These are phyloP conservation scores for Peniophora sp. DNA, from an alignment of 1,284 basidiomycete genomes.

Conservation along the genomic window DNA sequence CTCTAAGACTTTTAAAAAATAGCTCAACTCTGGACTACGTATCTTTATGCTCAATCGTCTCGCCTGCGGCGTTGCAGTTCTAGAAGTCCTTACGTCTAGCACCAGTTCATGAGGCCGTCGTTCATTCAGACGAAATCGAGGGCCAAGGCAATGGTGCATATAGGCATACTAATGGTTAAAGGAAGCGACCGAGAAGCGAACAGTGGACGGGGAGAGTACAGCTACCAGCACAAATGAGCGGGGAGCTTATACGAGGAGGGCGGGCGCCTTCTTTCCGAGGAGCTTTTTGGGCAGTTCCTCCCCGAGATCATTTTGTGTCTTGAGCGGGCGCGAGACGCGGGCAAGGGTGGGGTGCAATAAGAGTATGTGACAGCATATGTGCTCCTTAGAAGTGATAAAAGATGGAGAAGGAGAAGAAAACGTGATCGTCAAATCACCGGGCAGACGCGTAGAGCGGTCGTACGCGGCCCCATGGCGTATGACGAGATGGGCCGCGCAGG, in stretches of 20 bases:
- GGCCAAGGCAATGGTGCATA: no score
- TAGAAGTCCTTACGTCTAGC: no score
- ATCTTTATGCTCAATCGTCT: no score
- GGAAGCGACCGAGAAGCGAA: no score
- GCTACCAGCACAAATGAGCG: background rate
- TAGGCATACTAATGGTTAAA: no score
- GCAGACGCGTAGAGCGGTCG: slow-evolving; percentile 46
- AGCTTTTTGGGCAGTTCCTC: slow-evolving; percentile 62
- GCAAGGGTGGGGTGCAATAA: slow-evolving; percentile 64
- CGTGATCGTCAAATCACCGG: slow-evolving; percentile 72
- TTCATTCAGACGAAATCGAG: no score
- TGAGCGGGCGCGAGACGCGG: slow-evolving; percentile 70
- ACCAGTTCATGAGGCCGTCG: no score
- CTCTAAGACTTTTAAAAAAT: no score
- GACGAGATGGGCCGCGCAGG: slow-evolving; percentile 45
- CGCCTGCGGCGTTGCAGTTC: no score
- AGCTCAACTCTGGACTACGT: no score
- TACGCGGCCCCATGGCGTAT: slow-evolving; percentile 70
- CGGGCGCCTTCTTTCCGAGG: slow-evolving; percentile 66
- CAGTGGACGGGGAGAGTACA: no score
- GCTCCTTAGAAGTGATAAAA: slow-evolving; percentile 10
- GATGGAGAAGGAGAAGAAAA: slow-evolving; percentile 9
- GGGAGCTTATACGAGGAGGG: slow-evolving; percentile 8
- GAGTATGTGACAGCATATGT: slow-evolving; percentile 20
- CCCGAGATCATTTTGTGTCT: slow-evolving; percentile 69